A percentile compares a stretch with the other conserved stretches of the same genome.
These are phyloP conservation scores for Candida succiphila DNA, from an alignment of 805 yeast genomes.

Conservation along the genomic window DNA sequence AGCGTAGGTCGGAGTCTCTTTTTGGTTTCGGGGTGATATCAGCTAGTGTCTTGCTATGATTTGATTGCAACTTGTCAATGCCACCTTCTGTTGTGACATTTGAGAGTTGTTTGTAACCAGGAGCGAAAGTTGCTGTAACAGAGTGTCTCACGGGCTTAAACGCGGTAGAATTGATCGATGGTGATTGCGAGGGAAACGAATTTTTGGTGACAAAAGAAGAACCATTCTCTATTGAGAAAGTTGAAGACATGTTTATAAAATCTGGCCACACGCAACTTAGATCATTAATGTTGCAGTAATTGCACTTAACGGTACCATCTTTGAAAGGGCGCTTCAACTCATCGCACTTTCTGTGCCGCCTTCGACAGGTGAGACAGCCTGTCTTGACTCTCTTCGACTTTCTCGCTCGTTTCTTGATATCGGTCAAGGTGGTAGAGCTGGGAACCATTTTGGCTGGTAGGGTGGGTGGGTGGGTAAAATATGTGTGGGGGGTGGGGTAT, in stretches of 20 bases:
- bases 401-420: not conserved
- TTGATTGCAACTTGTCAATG: too few species aligned
- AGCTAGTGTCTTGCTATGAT: too few species aligned
- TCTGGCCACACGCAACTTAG: conserved; percentile 10
- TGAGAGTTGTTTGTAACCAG: too few species aligned
- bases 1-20: too few species aligned
- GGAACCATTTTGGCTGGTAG: not conserved
- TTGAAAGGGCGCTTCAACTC: conserved; percentile 16
- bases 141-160: too few species aligned
- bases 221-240: too few species aligned
- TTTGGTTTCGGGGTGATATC: too few species aligned
- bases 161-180: too few species aligned
- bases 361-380: conserved; percentile 43
- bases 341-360: conserved; percentile 42
- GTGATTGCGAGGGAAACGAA: too few species aligned
- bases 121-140: too few species aligned
- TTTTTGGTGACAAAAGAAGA: too few species aligned
- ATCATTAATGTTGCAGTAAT: conserved; percentile 5
- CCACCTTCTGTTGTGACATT: too few species aligned
- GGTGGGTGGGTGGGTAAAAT: not conserved
- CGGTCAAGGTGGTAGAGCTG: not conserved
- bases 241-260: conserved; percentile 5
- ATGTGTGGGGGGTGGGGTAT: not conserved
- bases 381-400: conserved; percentile 11
- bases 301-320: conserved; percentile 8